Base-by-base conservation (phyloP, 176 grass and related monocot species). In the Lolium rigidum region DNA sequence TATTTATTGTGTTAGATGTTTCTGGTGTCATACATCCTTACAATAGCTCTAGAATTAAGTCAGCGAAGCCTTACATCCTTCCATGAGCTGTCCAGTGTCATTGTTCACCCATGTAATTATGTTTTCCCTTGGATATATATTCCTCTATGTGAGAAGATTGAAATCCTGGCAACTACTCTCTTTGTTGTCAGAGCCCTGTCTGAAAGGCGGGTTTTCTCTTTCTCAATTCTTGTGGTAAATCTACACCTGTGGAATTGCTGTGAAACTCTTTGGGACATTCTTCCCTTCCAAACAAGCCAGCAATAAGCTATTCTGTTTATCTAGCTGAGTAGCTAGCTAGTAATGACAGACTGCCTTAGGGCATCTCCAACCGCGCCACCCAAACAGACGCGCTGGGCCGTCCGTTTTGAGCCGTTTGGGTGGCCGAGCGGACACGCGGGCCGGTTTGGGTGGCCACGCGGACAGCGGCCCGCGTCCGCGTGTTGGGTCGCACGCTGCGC, bases 101-200 rank as follows among this genome's bases (percentile, higher is more conserved):
- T 67, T 77, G 55, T 11, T 78, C 68, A 70, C 13, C n/a, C 31
- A 9, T 69, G 65, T 75, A 75, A 75, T 75, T 75, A 75, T 75
- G 47, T 15, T 75, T 75, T 17, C 22, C 13, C 72, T 52, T 75
- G 25, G 28, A 38, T 39, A 25, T 75, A 26, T 75, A 52, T 31
- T 76, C 15, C 72, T 76, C 72, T 41, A 51, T 74, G 22, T 55
- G 50, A 76, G 48, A 55, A 5, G 15, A 75, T 75, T 52, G 22
- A 75, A 52, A 50, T 52, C 21, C 46, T 75, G 47, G 14, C 47
- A 28, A 75, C 21, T 5, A 26, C 24, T 75, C 50, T 8, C 0
- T 46, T 69, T 48, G 54, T 56, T 52, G 4, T 51, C 47, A 28
- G 51, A 2, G 6, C 14, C 21, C 22, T 52, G 22, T 75, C 28